phyloP scores from a whole-genome alignment of 1,139 yeast genomes.

The Candida frijolesensis region DNA sequence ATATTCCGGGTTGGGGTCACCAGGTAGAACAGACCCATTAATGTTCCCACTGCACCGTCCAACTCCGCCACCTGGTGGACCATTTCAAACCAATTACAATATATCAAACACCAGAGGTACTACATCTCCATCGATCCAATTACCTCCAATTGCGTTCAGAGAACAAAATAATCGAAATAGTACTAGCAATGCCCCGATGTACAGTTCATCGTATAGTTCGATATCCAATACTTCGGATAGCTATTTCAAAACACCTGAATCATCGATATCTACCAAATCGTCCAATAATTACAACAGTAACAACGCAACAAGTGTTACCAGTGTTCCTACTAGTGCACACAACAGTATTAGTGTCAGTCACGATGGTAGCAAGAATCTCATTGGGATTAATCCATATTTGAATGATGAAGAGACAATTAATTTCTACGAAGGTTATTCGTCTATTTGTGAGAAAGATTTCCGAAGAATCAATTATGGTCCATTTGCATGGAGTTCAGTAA shows the following conservation, averaged over 20 bases:
- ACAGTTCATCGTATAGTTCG: background rate
- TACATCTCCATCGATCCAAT: slow-evolving; percentile 11
- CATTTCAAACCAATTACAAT: slow-evolving; percentile 12
- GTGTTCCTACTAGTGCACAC: no score
- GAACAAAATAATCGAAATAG: background rate
- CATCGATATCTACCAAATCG: background rate
- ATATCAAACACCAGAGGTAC: slow-evolving; percentile 14
- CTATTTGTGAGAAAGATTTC: slow-evolving; percentile 38
- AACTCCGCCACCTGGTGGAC: slow-evolving; percentile 5
- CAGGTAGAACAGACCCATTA: background rate
- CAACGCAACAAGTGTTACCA: background rate
- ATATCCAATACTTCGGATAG: background rate
- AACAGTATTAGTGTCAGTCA: no score
- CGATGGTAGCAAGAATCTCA: background rate
- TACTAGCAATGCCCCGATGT: background rate
- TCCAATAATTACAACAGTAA: background rate
- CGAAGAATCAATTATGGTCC: slow-evolving; percentile 51
- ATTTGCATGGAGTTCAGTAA: slow-evolving; percentile 48
- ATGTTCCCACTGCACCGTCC: background rate
- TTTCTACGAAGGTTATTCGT: slow-evolving; percentile 44
- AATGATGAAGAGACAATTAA: slow-evolving; percentile 33
- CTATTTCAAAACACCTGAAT: slow-evolving; percentile 1
- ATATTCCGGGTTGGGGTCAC: slow-evolving; percentile 7
- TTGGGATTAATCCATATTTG: slow-evolving; percentile 28
- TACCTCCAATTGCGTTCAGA: slow-evolving; percentile 17